phyloP scores from a whole-genome alignment of 805 yeast genomes.

The Saccharomyces mikatae region DNA sequence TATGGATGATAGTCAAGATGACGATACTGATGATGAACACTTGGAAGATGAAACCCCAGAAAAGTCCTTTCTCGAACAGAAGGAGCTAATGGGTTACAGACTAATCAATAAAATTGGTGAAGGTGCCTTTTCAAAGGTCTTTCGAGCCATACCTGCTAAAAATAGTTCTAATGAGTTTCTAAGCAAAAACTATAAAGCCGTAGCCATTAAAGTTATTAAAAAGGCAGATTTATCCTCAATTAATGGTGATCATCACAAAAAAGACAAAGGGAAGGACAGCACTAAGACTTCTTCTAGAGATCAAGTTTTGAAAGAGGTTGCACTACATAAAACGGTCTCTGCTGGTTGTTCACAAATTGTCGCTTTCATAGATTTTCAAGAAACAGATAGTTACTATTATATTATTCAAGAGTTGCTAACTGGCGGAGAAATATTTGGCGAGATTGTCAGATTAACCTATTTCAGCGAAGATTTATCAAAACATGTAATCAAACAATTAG shows the following conservation, averaged over 20 bases:
- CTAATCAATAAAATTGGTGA: slow-evolving; percentile 56
- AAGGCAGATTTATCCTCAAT: slow-evolving; percentile 61
- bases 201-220: slow-evolving; percentile 54
- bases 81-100: slow-evolving; percentile 31
- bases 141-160: slow-evolving; percentile 41
- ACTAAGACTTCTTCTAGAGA: slow-evolving; percentile 30
- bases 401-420: slow-evolving; percentile 64
- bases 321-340: slow-evolving; percentile 58
- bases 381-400: slow-evolving; percentile 52
- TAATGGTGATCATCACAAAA: slow-evolving; percentile 5
- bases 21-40: background rate
- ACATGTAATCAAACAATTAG: slow-evolving; percentile 57
- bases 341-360: slow-evolving; percentile 47
- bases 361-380: slow-evolving; percentile 56
- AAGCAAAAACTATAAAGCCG: slow-evolving; percentile 20
- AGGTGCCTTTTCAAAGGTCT: slow-evolving; percentile 75
- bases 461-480: slow-evolving; percentile 57
- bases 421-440: slow-evolving; percentile 72
- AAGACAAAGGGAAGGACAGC: slow-evolving; percentile 7
- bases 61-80: slow-evolving; percentile 30
- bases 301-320: slow-evolving; percentile 72
- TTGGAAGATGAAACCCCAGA: slow-evolving; percentile 17
- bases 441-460: slow-evolving; percentile 59
- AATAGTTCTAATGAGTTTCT: slow-evolving; percentile 8
- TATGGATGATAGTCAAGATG: background rate